Evolutionary conservation across 441 rosid genomes (phyloP).

Genomic region (Croton setiger): DNA sequence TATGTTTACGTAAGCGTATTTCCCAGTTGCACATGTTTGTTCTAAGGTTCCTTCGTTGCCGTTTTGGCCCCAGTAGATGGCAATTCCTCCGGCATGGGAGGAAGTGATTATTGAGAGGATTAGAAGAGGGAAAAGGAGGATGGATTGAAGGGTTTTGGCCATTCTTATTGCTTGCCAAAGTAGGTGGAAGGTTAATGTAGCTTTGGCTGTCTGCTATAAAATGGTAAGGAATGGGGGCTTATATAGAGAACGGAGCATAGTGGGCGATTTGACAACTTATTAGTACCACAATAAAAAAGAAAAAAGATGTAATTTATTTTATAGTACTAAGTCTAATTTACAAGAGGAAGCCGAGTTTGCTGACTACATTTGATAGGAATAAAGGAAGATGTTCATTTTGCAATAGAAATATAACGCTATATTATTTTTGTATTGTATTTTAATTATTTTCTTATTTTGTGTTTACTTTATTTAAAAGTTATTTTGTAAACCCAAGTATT

Average conservation of each 20-base stretch:
- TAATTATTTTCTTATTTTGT: too few species aligned
- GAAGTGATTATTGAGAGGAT: constrained; percentile 3
- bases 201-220: not conserved
- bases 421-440: too few species aligned
- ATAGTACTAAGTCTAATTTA: too few species aligned
- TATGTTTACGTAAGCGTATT: constrained; percentile 33
- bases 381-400: too few species aligned
- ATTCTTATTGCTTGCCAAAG: not conserved
- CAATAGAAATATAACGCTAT: too few species aligned
- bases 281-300: too few species aligned
- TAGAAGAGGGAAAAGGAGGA: constrained; percentile 18
- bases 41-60: constrained; percentile 42
- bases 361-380: too few species aligned
- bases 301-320: too few species aligned
- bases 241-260: constrained; percentile 7
- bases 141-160: constrained; percentile 1
- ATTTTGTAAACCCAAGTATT: too few species aligned
- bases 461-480: too few species aligned
- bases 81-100: constrained; percentile 24
- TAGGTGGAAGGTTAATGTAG: not conserved
- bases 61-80: constrained; percentile 49
- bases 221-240: not conserved
- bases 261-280: too few species aligned
- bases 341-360: too few species aligned
- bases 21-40: constrained; percentile 39